Conservation (phyloP, 139 green algal species). For the Chlorella sp. region DNA sequence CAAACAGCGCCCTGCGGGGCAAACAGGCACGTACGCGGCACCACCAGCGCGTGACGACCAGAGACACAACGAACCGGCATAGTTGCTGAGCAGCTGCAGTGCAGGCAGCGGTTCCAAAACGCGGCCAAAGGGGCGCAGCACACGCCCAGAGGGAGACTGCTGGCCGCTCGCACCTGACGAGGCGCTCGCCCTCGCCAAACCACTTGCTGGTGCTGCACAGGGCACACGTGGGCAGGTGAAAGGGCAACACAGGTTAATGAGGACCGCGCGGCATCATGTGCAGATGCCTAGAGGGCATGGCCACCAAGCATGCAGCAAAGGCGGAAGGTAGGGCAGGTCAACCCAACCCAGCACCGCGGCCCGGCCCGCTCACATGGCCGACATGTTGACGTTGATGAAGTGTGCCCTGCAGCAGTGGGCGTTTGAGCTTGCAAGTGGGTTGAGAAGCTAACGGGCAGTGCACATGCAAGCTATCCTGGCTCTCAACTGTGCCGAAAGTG, state of each 20-base stretch:
- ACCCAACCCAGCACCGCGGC: background rate
- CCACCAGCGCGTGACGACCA: too few relatives aligned
- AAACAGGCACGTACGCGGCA: too few relatives aligned
- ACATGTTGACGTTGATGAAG: constrained; percentile 85
- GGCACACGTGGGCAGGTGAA: background rate
- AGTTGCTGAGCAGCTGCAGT: too few relatives aligned
- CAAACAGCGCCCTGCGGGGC: constrained; percentile 60
- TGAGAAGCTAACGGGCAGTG: too few relatives aligned
- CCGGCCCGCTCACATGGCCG: constrained; percentile 43
- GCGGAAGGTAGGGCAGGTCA: background rate
- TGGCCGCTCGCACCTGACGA: background rate
- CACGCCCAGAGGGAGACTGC: too few relatives aligned
- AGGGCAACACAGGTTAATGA: background rate
- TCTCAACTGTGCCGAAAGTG: too few relatives aligned
- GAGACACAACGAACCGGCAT: too few relatives aligned
- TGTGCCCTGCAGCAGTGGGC: constrained; percentile 51
- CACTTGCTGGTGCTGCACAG: constrained; percentile 45
- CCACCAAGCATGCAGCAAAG: too few relatives aligned
- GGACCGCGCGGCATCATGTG: background rate
- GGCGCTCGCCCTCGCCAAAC: constrained; percentile 33
- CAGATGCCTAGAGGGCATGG: background rate
- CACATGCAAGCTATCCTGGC: too few relatives aligned
- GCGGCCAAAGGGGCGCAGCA: too few relatives aligned
- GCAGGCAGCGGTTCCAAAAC: background rate
- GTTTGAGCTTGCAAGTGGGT: too few relatives aligned